These are phyloP conservation scores for Clonostachys solani DNA, from an alignment of 2,329 filamentous ascomycete genomes.

Conservation along the genomic window DNA sequence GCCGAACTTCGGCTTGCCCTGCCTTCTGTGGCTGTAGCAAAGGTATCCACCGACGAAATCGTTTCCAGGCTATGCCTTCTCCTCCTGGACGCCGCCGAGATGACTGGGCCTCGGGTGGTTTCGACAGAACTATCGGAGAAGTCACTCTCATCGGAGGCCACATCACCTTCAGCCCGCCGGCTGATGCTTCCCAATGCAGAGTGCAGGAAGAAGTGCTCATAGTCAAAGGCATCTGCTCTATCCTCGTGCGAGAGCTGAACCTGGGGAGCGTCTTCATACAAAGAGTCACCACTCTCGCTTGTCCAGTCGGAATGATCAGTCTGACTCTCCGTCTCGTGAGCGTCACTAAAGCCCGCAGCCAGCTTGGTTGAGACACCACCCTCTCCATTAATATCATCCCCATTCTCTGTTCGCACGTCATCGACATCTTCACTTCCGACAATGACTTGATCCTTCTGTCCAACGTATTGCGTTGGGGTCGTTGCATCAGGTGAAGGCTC, in stretches of 20 bases:
- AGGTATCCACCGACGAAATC: constrained; percentile 46
- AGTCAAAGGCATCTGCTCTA: constrained; percentile 91
- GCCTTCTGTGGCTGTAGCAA: constrained; percentile 52
- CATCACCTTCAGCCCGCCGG: constrained; percentile 16
- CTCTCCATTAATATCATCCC: constrained; percentile 4
- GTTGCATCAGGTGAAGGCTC: neutral
- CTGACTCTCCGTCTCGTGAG: constrained; percentile 9
- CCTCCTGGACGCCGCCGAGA: constrained; percentile 13
- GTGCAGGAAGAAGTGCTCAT: constrained; percentile 92
- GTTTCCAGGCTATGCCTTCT: constrained; percentile 42
- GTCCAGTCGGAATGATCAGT: constrained; percentile 26
- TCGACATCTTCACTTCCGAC: neutral
- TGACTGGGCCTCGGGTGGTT: constrained; percentile 47
- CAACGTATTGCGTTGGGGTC: neutral
- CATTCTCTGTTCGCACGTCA: constrained; percentile 32
- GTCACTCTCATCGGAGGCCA: constrained; percentile 45
- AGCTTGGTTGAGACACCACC: neutral
- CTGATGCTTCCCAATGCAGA: constrained; percentile 81
- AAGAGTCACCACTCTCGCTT: constrained; percentile 61
- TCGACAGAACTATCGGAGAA: constrained; percentile 58
- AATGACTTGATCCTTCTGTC: neutral
- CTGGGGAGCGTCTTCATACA: constrained; percentile 58
- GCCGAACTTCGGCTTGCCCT: constrained; percentile 30
- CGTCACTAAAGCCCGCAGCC: constrained; percentile 1
- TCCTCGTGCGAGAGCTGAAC: constrained; percentile 79